Conservation (phyloP, 2,329 filamentous ascomycete species). For the Talaromyces sp. region DNA sequence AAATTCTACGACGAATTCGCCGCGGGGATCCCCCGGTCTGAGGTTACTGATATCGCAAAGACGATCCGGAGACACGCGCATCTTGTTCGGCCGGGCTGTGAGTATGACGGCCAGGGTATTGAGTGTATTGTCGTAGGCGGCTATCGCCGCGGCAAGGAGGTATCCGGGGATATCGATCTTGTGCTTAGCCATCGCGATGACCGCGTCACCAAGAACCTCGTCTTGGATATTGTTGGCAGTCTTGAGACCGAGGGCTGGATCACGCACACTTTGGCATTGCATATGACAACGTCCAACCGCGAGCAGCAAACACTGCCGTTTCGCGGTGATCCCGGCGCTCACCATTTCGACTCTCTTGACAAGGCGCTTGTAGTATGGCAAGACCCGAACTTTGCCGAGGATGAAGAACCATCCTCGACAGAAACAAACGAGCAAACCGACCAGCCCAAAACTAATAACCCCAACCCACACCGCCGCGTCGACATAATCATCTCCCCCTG, state of each 20-base stretch:
- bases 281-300: slow-evolving; percentile 64
- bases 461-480: slow-evolving; percentile 74
- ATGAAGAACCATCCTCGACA: slow-evolving; percentile 8
- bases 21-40: slow-evolving; percentile 62
- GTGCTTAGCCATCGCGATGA: slow-evolving; percentile 75
- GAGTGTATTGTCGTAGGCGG: slow-evolving; percentile 69
- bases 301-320: slow-evolving; percentile 61
- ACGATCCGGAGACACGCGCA: slow-evolving; percentile 64
- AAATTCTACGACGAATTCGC: slow-evolving; percentile 90
- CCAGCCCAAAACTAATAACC: slow-evolving; percentile 52
- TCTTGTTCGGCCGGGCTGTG: slow-evolving; percentile 47
- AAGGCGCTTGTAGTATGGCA: slow-evolving; percentile 95
- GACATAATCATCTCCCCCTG: slow-evolving; percentile 90
- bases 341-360: slow-evolving; percentile 81
- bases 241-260: slow-evolving; percentile 67
- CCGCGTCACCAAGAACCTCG: slow-evolving; percentile 60
- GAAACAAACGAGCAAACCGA: neutral
- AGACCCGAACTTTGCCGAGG: slow-evolving; percentile 50
- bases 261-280: slow-evolving; percentile 73
- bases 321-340: slow-evolving; percentile 39
- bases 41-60: slow-evolving; percentile 65
- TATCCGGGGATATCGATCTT: slow-evolving; percentile 78
- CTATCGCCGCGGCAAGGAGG: slow-evolving; percentile 70
- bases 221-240: slow-evolving; percentile 63
- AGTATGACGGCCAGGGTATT: slow-evolving; percentile 38